These are phyloP conservation scores for Ormosia emarginata DNA, from an alignment of 306 rosid genomes.

Conservation along the genomic window DNA sequence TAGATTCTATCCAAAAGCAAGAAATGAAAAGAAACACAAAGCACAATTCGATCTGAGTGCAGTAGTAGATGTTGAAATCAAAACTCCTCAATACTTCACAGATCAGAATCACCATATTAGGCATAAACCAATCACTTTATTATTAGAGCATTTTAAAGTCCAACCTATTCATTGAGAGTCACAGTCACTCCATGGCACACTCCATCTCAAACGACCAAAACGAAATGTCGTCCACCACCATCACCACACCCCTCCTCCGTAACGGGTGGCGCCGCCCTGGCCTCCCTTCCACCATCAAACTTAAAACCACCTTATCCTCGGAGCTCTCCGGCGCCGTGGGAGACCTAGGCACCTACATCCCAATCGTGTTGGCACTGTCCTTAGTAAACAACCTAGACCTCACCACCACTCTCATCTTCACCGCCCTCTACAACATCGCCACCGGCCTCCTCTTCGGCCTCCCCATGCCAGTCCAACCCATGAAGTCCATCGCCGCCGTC, in stretches of 20 bases:
- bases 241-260: constrained; percentile 21
- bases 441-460: constrained; percentile 78
- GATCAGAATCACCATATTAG: too few relatives aligned
- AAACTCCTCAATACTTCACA: too few relatives aligned
- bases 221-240: constrained; percentile 13
- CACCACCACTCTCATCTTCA: constrained; percentile 68
- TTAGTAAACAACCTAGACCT: constrained; percentile 62
- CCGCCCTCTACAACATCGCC: constrained; percentile 68
- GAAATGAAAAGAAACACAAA: too few relatives aligned
- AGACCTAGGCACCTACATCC: constrained; percentile 78
- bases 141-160: too few relatives aligned
- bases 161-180: too few relatives aligned
- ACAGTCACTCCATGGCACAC: not conserved
- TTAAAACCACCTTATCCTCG: constrained; percentile 44
- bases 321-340: constrained; percentile 86
- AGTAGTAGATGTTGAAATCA: too few relatives aligned
- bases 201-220: not conserved
- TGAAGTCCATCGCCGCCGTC: constrained; percentile 90
- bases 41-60: too few relatives aligned
- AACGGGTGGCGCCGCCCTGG: constrained; percentile 15
- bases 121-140: too few relatives aligned
- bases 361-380: constrained; percentile 63
- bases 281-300: constrained; percentile 44
- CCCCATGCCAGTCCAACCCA: constrained; percentile 93
- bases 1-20: too few relatives aligned